Evolutionary conservation across 2,329 filamentous ascomycete species (phyloP), one percentile per base, ranked within the genome.

Genomic region (Verticillium zaregamsianum): DNA sequence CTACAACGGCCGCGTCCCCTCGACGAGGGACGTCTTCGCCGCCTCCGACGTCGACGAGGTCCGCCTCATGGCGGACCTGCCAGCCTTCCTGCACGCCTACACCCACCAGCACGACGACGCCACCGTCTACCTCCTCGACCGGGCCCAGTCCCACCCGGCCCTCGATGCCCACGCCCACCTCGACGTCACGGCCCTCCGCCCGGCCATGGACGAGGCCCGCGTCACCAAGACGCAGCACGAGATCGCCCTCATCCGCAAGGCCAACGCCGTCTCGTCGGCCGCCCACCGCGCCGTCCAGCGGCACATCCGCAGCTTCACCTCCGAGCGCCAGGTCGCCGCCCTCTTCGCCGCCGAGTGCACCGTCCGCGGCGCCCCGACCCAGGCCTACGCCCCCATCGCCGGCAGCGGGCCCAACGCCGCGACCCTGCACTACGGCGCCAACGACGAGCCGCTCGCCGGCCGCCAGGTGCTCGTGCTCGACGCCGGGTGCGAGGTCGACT

Each of bases 341-440:
- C 79, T 89, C 12, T 96, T 96, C 71, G 79, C 89, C 28, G 83
- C 86, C 37, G 84, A 85, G 25, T 97, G 92, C 72, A 87, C 91
- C 58, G 83, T 88, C 8, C 80, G 84, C 59, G 90, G 90, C 64
- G 90, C 91, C 3, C 90, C 90, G 65, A 80, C 86, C 58, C 91
- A 96, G 78, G 88, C 94, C 0, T 99, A 99, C 72, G 86, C 89
- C 56, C 85, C 93, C n/a, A 97, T 99, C 68, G 92, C 91, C 55
- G 94, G 91, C 2, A 87, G 90, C 1, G 94, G 94, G 1, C 72
- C 81, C n/a, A 95, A 95, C 70, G 93, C 90, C 6, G 88, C 90
- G 15, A 93, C 91, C 0, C 80, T 98, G 49, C 95, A 99, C 75
- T 99, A 99, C 74, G 84, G 85, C 54, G 86, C 84, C 59, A 98